These are phyloP conservation scores for Pseudophaeomoniella oleicola DNA, from an alignment of 2,329 filamentous ascomycete genomes.

Conservation along the genomic window DNA sequence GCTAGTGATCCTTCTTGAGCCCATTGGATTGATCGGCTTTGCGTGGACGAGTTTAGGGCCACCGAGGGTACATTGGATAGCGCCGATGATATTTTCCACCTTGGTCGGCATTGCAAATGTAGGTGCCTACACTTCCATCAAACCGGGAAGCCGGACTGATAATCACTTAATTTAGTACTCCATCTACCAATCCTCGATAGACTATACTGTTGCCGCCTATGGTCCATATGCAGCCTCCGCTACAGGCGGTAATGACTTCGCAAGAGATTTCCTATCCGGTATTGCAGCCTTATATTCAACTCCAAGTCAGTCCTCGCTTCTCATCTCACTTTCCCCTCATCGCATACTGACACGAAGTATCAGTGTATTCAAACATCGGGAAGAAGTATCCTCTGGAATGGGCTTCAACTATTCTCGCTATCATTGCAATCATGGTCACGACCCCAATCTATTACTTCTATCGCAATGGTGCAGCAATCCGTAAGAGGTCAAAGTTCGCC, in stretches of 20 bases:
- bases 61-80: slow-evolving; percentile 40
- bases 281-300: slow-evolving; percentile 43
- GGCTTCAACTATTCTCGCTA: slow-evolving; percentile 45
- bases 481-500: slow-evolving; percentile 47
- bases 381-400: slow-evolving; percentile 37
- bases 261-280: slow-evolving; percentile 49
- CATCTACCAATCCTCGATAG: slow-evolving; percentile 51
- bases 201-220: slow-evolving; percentile 54
- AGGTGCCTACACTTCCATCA: slow-evolving; percentile 18
- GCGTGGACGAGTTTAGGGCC: slow-evolving; percentile 45
- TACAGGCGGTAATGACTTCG: slow-evolving; percentile 49
- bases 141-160: no score
- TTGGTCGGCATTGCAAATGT: slow-evolving; percentile 49
- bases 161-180: slow-evolving; percentile 10
- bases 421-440: slow-evolving; percentile 46
- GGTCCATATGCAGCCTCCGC: slow-evolving; percentile 50
- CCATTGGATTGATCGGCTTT: slow-evolving; percentile 47
- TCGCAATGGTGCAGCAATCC: slow-evolving; percentile 44
- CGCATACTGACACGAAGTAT: slow-evolving; percentile 2
- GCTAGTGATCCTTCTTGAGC: slow-evolving; percentile 38
- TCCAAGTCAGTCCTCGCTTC: slow-evolving; percentile 28
- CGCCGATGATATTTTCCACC: slow-evolving; percentile 42
- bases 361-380: slow-evolving; percentile 34
- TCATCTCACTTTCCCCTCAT: slow-evolving; percentile 3
- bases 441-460: slow-evolving; percentile 52